Percentiles rank a stretch among this genome's conserved stretches.
phyloP scores from a whole-genome alignment of 2,329 filamentous ascomycete species.

The Cladophialophora immunda region DNA sequence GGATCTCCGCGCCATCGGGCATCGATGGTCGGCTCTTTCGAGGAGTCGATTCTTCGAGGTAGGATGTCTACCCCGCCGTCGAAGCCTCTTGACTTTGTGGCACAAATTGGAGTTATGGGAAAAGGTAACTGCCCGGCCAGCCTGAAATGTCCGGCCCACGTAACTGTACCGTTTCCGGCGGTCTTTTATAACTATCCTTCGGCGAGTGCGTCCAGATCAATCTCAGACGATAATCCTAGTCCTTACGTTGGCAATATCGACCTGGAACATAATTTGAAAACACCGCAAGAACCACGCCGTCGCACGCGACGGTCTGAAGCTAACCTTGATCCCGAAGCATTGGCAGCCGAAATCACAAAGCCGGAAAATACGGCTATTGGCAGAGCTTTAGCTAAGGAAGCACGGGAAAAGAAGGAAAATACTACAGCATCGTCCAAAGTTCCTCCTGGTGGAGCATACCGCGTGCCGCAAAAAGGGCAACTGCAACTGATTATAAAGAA shows the following conservation, averaged over 20 bases:
- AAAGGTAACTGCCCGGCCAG: conserved; percentile 87
- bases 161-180: conserved; percentile 88
- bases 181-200: conserved; percentile 94
- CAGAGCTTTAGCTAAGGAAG: conserved; percentile 51
- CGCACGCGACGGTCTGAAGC: conserved; percentile 51
- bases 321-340: conserved; percentile 25
- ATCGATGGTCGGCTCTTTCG: conserved; percentile 96
- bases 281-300: conserved; percentile 48
- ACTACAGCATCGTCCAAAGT: conserved; percentile 68
- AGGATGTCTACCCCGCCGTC: conserved; percentile 97
- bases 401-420: conserved; percentile 66
- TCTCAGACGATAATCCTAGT: conserved; percentile 84
- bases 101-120: conserved; percentile 92
- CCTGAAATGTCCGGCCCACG: conserved; percentile 86
- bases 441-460: conserved; percentile 87
- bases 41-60: conserved; percentile 93
- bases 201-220: conserved; percentile 69
- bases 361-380: conserved; percentile 36
- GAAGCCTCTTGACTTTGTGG: conserved; percentile 88
- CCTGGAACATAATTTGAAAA: conserved; percentile 78
- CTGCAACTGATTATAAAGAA: conserved; percentile 98
- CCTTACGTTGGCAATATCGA: conserved; percentile 96
- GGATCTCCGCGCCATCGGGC: conserved; percentile 83
- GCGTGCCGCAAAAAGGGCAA: conserved; percentile 92
- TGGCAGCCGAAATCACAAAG: conserved; percentile 29